phyloP scores from a whole-genome alignment of 2,329 filamentous ascomycete genomes.

The Lomentospora prolificans region DNA sequence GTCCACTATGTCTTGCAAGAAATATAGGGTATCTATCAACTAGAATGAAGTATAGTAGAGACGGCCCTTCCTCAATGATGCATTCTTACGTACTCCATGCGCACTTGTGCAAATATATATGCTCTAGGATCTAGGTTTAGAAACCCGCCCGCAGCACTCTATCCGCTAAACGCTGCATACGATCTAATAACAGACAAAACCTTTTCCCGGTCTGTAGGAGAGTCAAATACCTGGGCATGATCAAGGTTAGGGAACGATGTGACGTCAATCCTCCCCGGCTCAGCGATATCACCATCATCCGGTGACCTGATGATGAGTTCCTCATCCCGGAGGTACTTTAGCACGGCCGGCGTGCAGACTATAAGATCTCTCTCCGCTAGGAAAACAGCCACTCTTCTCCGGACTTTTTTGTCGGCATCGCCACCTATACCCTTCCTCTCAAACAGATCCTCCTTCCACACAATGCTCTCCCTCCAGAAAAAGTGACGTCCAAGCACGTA shows the following conservation, averaged over 20 bases:
- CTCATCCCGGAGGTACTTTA: slow-evolving; percentile 37
- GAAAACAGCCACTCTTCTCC: slow-evolving; percentile 41
- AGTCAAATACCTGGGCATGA: slow-evolving; percentile 53
- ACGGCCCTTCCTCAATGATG: too few species aligned
- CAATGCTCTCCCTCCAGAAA: slow-evolving; percentile 61
- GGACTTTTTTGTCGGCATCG: slow-evolving; percentile 13
- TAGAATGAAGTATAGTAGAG: too few species aligned
- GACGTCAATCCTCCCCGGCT: slow-evolving; percentile 38
- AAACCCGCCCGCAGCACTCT: too few species aligned
- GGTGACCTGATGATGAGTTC: background rate
- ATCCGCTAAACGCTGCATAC: background rate
- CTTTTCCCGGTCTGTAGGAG: slow-evolving; percentile 16
- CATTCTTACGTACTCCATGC: too few species aligned
- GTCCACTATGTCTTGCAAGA: too few species aligned
- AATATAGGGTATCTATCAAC: too few species aligned
- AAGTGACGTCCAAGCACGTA: slow-evolving; percentile 56
- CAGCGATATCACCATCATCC: slow-evolving; percentile 10
- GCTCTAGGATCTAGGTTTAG: too few species aligned
- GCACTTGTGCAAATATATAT: too few species aligned
- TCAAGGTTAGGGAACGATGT: slow-evolving; percentile 52
- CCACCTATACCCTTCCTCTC: slow-evolving; percentile 6
- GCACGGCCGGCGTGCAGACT: slow-evolving; percentile 49
- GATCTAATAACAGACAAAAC: slow-evolving; percentile 14
- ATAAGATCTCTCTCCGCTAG: slow-evolving; percentile 55
- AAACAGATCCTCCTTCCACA: slow-evolving; percentile 58